Percentiles rank a stretch among this genome's conserved stretches.
These are phyloP conservation scores for Globisporangium nagaii DNA, from an alignment of 352 stramenopile species.

Conservation along the genomic window DNA sequence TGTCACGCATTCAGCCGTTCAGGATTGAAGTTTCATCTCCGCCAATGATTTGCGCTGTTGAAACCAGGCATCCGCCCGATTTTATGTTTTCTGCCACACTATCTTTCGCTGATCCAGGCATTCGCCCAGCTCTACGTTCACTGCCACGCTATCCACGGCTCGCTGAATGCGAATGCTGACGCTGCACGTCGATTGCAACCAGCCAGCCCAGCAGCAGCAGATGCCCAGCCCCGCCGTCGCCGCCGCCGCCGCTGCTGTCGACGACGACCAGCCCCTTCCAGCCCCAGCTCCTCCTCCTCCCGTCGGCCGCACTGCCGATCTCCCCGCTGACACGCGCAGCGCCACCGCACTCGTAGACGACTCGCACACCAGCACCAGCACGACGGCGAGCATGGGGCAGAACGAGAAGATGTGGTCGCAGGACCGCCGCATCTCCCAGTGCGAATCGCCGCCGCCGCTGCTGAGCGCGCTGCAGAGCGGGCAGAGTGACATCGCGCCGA, in stretches of 20 bases:
- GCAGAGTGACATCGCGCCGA: slow-evolving; percentile 62
- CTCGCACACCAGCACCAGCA: background rate
- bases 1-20: background rate
- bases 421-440: slow-evolving; percentile 27
- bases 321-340: background rate
- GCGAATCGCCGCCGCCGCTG: slow-evolving; percentile 41
- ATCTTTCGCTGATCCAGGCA: no score
- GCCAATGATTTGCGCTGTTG: no score
- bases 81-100: no score
- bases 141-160: no score
- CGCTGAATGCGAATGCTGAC: no score
- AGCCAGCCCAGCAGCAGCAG: no score
- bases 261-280: slow-evolving; percentile 20
- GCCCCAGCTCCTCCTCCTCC: slow-evolving; percentile 8
- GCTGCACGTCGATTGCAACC: background rate
- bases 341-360: background rate
- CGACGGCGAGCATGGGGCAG: slow-evolving; percentile 18
- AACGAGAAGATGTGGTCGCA: slow-evolving; percentile 54
- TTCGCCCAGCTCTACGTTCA: no score
- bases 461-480: slow-evolving; percentile 64
- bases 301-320: slow-evolving; percentile 5
- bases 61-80: no score
- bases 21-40: no score
- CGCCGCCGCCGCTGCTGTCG: background rate
- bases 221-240: background rate